phyloP scores from a whole-genome alignment of 2,329 filamentous ascomycete genomes.

The Aspergillus transmontanensis region DNA sequence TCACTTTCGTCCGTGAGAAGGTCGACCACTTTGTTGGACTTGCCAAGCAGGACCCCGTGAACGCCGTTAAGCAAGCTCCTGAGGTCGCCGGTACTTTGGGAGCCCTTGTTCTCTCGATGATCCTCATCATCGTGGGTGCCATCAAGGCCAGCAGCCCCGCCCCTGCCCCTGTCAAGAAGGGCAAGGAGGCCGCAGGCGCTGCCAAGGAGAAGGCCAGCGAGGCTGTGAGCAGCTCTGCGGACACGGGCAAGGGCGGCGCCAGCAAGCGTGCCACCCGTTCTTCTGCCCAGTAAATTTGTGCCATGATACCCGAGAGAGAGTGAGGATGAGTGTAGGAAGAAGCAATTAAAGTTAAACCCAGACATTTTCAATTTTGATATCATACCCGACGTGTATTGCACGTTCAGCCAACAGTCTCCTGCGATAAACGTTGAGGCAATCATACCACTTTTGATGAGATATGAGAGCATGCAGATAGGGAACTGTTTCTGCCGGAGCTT shows the following conservation, averaged over 20 bases:
- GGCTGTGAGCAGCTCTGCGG: slow-evolving; percentile 61
- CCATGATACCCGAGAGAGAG: slow-evolving; percentile 1
- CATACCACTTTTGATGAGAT: not conserved
- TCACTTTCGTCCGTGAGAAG: slow-evolving; percentile 89
- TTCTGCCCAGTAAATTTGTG: slow-evolving; percentile 35
- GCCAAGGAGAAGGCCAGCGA: slow-evolving; percentile 68
- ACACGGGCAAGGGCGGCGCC: slow-evolving; percentile 73
- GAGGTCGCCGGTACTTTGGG: slow-evolving; percentile 83
- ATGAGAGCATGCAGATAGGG: slow-evolving; percentile 2
- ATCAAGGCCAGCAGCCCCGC: slow-evolving; percentile 64
- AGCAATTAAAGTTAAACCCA: slow-evolving; percentile 1
- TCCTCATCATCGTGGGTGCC: slow-evolving; percentile 70
- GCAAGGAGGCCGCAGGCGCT: slow-evolving; percentile 69
- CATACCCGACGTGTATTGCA: slow-evolving; percentile 1
- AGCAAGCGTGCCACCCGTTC: slow-evolving; percentile 62
- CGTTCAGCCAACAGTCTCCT: not conserved
- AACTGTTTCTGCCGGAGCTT: not conserved
- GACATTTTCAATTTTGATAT: not conserved
- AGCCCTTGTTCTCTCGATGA: slow-evolving; percentile 68
- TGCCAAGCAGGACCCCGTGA: slow-evolving; percentile 76
- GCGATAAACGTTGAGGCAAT: not conserved
- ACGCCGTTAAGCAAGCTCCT: slow-evolving; percentile 86
- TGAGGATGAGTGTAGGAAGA: not conserved
- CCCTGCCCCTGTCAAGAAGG: slow-evolving; percentile 70
- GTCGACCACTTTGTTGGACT: slow-evolving; percentile 86